Evolutionary conservation across 2,329 filamentous ascomycete genomes (phyloP).

Genomic region (Pseudocercospora cruenta): DNA sequence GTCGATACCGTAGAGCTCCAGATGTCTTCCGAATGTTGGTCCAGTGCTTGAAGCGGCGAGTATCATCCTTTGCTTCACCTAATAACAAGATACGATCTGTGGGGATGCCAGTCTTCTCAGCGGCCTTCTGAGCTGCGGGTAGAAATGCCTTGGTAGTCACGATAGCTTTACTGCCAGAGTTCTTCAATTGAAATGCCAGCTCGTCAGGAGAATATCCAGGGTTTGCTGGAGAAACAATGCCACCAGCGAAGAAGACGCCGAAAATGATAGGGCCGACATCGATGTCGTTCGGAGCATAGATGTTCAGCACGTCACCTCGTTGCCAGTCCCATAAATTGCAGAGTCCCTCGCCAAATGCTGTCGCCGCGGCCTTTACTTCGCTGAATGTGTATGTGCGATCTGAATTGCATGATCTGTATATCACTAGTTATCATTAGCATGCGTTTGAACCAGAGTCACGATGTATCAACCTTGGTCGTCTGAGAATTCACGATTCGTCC

Average conservation of each 20-base stretch:
- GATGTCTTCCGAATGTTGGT: slow-evolving; percentile 67
- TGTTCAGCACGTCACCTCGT: slow-evolving; percentile 78
- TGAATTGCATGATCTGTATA: slow-evolving; percentile 70
- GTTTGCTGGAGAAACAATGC: slow-evolving; percentile 81
- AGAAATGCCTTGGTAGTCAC: slow-evolving; percentile 73
- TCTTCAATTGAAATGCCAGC: slow-evolving; percentile 79
- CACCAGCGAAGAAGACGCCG: slow-evolving; percentile 81
- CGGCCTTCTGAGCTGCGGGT: slow-evolving; percentile 67
- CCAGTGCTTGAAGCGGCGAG: slow-evolving; percentile 69
- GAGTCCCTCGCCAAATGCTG: slow-evolving; percentile 80
- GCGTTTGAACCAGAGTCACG: background rate
- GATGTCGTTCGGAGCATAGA: slow-evolving; percentile 85
- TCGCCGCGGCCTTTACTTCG: slow-evolving; percentile 66
- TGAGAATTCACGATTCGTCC: slow-evolving; percentile 65
- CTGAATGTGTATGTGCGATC: slow-evolving; percentile 70
- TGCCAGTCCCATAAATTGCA: slow-evolving; percentile 75
- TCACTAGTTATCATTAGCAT: slow-evolving; percentile 57
- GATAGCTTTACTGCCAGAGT: slow-evolving; percentile 74
- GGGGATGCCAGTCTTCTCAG: slow-evolving; percentile 68
- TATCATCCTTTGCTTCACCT: slow-evolving; percentile 67
- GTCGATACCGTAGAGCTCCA: slow-evolving; percentile 60
- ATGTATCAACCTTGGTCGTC: slow-evolving; percentile 69
- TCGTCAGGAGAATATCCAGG: slow-evolving; percentile 84
- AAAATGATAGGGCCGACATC: slow-evolving; percentile 66
- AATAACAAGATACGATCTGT: slow-evolving; percentile 74